phyloP scores from a whole-genome alignment of 1,139 yeast species.

The Scheffersomyces segobiensis region DNA sequence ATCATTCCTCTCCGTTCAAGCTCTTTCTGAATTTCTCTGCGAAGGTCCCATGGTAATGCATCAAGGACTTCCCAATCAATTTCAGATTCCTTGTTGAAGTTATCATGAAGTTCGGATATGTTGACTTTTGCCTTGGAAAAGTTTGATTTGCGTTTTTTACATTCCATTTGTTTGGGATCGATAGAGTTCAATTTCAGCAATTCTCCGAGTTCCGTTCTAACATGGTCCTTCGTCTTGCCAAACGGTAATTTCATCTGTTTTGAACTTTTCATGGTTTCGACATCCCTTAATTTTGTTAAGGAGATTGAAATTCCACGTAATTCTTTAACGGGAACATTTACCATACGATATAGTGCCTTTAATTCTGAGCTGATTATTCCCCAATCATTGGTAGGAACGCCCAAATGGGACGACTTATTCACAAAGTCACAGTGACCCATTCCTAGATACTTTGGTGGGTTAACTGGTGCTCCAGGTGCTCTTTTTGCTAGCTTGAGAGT shows the following conservation, averaged over 20 bases:
- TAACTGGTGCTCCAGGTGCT: slow-evolving; percentile 64
- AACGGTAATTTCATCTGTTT: slow-evolving; percentile 49
- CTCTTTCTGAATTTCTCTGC: slow-evolving; percentile 49
- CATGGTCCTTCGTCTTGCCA: slow-evolving; percentile 1
- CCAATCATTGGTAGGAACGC: slow-evolving; percentile 61
- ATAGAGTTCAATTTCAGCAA: background rate
- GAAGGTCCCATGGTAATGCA: slow-evolving; percentile 54
- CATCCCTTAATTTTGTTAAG: slow-evolving; percentile 53
- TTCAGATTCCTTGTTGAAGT: slow-evolving; percentile 7
- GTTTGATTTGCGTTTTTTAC: background rate
- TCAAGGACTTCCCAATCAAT: slow-evolving; percentile 59
- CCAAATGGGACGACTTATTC: slow-evolving; percentile 61
- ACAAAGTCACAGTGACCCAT: slow-evolving; percentile 75
- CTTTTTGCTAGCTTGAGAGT: slow-evolving; percentile 68
- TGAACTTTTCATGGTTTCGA: slow-evolving; percentile 24
- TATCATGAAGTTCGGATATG: background rate
- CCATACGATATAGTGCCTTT: slow-evolving; percentile 53
- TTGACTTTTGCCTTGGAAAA: background rate
- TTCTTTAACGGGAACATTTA: slow-evolving; percentile 65
- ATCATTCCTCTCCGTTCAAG: slow-evolving; percentile 34
- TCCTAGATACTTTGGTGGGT: slow-evolving; percentile 80
- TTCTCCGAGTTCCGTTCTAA: background rate
- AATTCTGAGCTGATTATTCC: slow-evolving; percentile 64
- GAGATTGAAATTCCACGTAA: slow-evolving; percentile 79
- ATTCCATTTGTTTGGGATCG: background rate